Evolutionary conservation across 2,329 filamentous ascomycete species (phyloP).

Genomic region (Neonectria hederae): DNA sequence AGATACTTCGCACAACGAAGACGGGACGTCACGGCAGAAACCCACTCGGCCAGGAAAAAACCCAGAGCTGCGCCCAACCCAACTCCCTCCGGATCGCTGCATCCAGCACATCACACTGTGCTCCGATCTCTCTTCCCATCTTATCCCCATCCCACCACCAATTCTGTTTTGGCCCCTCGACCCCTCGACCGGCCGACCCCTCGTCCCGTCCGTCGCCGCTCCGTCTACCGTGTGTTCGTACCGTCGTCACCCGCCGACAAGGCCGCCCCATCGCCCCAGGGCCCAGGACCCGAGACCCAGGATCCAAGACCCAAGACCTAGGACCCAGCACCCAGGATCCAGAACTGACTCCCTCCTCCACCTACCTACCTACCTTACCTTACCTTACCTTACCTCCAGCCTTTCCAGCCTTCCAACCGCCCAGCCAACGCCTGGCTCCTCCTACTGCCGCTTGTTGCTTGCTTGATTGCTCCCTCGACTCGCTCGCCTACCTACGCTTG

Average conservation of each 20-base stretch:
- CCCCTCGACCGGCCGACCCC: slow-evolving; percentile 11
- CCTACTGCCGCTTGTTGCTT: slow-evolving; percentile 7
- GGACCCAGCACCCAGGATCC: slow-evolving; percentile 4
- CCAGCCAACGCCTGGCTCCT: slow-evolving; percentile 10
- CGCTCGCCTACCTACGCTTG: not conserved
- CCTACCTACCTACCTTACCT: slow-evolving; percentile 1
- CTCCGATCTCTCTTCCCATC: slow-evolving; percentile 12
- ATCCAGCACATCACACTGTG: slow-evolving; percentile 4
- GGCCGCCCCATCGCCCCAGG: not conserved
- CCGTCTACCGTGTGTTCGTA: slow-evolving; percentile 8
- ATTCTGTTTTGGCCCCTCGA: not conserved
- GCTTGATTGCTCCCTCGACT: not conserved
- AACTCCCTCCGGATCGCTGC: slow-evolving; percentile 14
- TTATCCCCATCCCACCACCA: slow-evolving; percentile 13
- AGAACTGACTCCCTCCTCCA: not conserved
- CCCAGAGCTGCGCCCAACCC: not conserved
- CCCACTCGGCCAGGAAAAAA: not conserved
- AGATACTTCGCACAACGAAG: not conserved
- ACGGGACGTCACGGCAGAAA: not conserved
- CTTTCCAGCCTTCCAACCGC: slow-evolving; percentile 16
- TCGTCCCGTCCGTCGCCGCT: slow-evolving; percentile 16
- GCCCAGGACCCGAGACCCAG: slow-evolving; percentile 4
- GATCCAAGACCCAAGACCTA: slow-evolving; percentile 7
- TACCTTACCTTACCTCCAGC: not conserved
- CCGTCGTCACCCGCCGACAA: slow-evolving; percentile 11